Conservation (phyloP, 2,329 filamentous ascomycete species). For the Aspergillus pseudotamarii region DNA sequence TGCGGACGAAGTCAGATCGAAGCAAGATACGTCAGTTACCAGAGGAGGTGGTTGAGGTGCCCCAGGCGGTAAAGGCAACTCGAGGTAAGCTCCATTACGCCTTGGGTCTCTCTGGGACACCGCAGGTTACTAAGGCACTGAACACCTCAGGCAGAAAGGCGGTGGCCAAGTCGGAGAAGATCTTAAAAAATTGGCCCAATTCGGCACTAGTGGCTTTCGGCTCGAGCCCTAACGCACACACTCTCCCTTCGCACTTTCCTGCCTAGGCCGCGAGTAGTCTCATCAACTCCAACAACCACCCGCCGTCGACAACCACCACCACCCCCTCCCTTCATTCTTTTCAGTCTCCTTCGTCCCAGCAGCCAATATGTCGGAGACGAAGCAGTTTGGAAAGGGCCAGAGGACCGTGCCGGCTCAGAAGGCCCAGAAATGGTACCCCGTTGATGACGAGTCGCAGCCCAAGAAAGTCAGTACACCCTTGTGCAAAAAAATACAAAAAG, state of each 20-base stretch:
- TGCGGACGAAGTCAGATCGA: constrained; percentile 8
- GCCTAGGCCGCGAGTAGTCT: constrained; percentile 41
- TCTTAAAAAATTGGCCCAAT: constrained; percentile 23
- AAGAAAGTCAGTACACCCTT: constrained; percentile 81
- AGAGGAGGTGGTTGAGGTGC: neutral
- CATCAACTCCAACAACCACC: constrained; percentile 46
- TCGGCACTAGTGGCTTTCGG: constrained; percentile 43
- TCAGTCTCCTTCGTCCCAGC: constrained; percentile 44
- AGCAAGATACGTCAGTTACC: constrained; percentile 17
- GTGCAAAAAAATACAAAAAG: constrained; percentile 18
- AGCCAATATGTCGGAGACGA: constrained; percentile 68
- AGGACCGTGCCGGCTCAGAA: constrained; percentile 88
- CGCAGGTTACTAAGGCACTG: constrained; percentile 18
- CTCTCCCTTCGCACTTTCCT: constrained; percentile 45
- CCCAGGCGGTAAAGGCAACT: neutral
- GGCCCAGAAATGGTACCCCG: constrained; percentile 99
- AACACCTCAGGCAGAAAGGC: constrained; percentile 4
- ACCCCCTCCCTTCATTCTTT: constrained; percentile 35
- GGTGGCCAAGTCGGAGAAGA: constrained; percentile 12
- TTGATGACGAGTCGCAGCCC: constrained; percentile 82
- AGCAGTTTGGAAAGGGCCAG: constrained; percentile 98
- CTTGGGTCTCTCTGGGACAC: constrained; percentile 5
- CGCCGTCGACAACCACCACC: constrained; percentile 47
- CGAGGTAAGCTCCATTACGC: constrained; percentile 11
- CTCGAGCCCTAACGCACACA: constrained; percentile 47